Evolutionary conservation across 2,329 filamentous ascomycete species (phyloP).

Genomic region (Ascochyta viciae-villosae): DNA sequence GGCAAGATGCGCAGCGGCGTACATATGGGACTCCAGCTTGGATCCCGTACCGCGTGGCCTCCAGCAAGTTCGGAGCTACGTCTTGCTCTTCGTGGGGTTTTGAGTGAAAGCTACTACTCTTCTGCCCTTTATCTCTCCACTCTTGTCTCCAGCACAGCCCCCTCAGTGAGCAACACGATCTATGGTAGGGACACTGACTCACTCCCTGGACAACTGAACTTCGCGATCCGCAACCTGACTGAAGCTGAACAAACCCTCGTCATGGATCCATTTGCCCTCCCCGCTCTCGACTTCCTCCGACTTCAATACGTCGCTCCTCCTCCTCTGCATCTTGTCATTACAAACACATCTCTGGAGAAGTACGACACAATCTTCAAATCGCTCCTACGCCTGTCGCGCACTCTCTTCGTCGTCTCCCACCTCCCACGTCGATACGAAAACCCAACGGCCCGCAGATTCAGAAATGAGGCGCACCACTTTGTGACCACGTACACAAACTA

Average conservation of each 20-base stretch:
- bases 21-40: conserved; percentile 81
- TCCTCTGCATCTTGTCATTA: conserved; percentile 76
- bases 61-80: conserved; percentile 93
- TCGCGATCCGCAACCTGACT: conserved; percentile 77
- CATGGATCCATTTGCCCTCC: conserved; percentile 80
- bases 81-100: conserved; percentile 83
- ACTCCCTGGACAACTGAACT: conserved; percentile 60
- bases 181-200: conserved; percentile 41
- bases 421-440: conserved; percentile 42
- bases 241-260: conserved; percentile 81
- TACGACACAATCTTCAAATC: conserved; percentile 88
- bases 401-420: conserved; percentile 72
- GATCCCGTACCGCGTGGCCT: conserved; percentile 85
- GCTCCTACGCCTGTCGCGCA: conserved; percentile 76
- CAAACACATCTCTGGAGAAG: conserved; percentile 71
- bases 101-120: conserved; percentile 74
- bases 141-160: conserved; percentile 3
- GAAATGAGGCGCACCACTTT: conserved; percentile 81
- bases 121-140: conserved; percentile 42
- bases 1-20: conserved; percentile 70
- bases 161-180: conserved; percentile 10
- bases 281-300: conserved; percentile 91
- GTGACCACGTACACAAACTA: conserved; percentile 76
- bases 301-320: conserved; percentile 81
- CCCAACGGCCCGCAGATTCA: conserved; percentile 57